These are phyloP conservation scores for Kwoniella botswanensis DNA, from an alignment of 768 basidiomycete genomes.

Conservation along the genomic window DNA sequence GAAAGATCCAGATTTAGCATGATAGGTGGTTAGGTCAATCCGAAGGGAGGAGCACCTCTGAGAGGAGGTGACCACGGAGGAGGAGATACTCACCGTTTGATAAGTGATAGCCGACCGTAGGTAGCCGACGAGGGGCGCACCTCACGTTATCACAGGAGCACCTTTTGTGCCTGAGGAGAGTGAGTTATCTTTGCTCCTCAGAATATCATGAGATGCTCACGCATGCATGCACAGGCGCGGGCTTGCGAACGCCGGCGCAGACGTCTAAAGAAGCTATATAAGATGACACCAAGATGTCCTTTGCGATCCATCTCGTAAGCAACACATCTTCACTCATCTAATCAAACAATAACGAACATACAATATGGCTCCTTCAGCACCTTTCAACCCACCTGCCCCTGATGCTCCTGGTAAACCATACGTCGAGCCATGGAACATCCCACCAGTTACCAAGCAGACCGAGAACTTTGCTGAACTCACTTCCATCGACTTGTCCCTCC, in stretches of 20 bases:
- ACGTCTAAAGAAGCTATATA: neutral
- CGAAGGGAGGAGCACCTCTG: neutral
- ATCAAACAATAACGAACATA: neutral
- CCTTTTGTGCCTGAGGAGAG: constrained; percentile 1
- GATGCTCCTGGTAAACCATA: constrained; percentile 31
- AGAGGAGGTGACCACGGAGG: neutral
- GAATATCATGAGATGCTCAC: neutral
- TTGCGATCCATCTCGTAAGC: neutral
- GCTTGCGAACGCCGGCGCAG: neutral
- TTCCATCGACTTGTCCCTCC: constrained; percentile 32
- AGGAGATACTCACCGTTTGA: neutral
- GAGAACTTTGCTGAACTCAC: constrained; percentile 37
- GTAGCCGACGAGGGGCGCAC: neutral
- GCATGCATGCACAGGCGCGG: neutral
- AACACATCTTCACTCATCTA: neutral
- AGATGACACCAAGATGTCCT: neutral
- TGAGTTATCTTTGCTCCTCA: neutral
- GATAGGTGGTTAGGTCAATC: neutral
- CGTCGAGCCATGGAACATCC: constrained; percentile 34
- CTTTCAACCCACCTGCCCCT: constrained; percentile 37
- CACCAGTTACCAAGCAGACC: constrained; percentile 34
- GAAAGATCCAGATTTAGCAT: neutral
- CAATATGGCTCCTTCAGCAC: constrained; percentile 11
- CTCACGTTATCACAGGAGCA: neutral
- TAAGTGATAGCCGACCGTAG: neutral